Percentiles rank a stretch among this genome's conserved stretches.
Conservation (phyloP, 1,139 yeast species). For the Yamadazyma siamensis region DNA sequence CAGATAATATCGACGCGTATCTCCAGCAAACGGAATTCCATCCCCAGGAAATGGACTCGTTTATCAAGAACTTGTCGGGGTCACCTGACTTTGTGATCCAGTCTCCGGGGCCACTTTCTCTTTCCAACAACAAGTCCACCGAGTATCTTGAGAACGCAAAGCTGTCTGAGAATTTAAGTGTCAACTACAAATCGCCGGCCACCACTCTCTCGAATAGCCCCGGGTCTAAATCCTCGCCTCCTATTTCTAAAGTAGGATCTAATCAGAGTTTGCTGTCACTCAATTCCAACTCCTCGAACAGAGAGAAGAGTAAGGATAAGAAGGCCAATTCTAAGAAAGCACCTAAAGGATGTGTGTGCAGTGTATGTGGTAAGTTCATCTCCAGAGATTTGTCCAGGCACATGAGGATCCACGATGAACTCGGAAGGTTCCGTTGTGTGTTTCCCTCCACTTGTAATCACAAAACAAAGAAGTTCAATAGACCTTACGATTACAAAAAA, state of each 20-base stretch:
- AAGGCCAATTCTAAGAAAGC: slow-evolving; percentile 18
- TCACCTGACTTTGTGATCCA: neutral
- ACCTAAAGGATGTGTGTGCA: slow-evolving; percentile 39
- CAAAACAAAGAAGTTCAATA: slow-evolving; percentile 43
- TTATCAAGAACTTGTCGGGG: neutral
- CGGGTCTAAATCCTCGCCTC: slow-evolving; percentile 5
- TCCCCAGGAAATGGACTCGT: neutral
- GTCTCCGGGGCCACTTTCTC: no score
- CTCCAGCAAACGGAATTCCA: neutral
- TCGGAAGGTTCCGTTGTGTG: slow-evolving; percentile 47
- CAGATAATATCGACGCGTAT: neutral
- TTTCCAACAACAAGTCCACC: neutral
- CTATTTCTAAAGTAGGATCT: slow-evolving; percentile 19
- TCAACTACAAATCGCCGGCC: slow-evolving; percentile 4
- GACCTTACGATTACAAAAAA: slow-evolving; percentile 49
- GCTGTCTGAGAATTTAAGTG: no score
- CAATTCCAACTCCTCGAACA: slow-evolving; percentile 10
- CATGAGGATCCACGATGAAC: slow-evolving; percentile 44
- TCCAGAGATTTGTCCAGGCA: slow-evolving; percentile 45
- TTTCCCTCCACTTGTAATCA: slow-evolving; percentile 44
- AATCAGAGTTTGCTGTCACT: slow-evolving; percentile 20
- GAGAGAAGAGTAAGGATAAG: slow-evolving; percentile 13
- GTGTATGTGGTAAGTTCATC: slow-evolving; percentile 41
- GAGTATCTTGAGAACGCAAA: neutral
- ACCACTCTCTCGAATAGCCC: slow-evolving; percentile 7